Evolutionary conservation across 2,329 filamentous ascomycete species (phyloP).

Genomic region (Tolypocladium pustulatum): DNA sequence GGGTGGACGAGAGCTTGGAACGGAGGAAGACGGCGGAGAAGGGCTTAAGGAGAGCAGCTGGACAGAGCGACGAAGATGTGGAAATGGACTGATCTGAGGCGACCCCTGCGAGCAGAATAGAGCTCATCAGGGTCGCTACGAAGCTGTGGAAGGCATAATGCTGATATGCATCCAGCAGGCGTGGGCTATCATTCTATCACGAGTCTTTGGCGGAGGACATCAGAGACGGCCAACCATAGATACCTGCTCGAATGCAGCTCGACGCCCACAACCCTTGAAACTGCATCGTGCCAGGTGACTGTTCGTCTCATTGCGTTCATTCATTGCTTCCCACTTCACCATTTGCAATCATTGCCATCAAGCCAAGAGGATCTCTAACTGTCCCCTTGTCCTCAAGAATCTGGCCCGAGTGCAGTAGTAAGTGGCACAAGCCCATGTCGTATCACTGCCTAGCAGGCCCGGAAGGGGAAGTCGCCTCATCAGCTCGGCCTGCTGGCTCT

Average conservation of each 20-base stretch:
- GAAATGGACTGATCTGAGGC: conserved; percentile 23
- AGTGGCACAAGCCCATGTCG: not conserved
- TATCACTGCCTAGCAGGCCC: not conserved
- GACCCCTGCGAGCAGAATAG: not conserved
- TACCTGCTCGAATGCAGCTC: not conserved
- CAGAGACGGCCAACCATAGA: not conserved
- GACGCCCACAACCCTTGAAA: not conserved
- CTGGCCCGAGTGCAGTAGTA: not conserved
- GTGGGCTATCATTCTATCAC: not conserved
- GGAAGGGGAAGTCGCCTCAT: not conserved
- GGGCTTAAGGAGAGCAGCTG: conserved; percentile 16
- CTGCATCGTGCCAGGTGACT: not conserved
- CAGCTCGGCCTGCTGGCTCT: not conserved
- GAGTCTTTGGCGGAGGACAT: no score
- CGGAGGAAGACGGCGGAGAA: conserved; percentile 35
- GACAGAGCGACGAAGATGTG: conserved; percentile 26
- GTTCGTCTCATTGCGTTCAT: not conserved
- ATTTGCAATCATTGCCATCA: not conserved
- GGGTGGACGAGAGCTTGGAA: conserved; percentile 59
- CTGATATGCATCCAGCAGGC: not conserved
- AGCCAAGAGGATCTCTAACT: not conserved
- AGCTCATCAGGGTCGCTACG: not conserved
- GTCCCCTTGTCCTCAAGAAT: not conserved
- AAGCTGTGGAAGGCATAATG: not conserved
- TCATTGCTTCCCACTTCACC: not conserved